Evolutionary conservation across 163 green algal genomes (phyloP).

Genomic region (Scenedesmus sp.): DNA sequence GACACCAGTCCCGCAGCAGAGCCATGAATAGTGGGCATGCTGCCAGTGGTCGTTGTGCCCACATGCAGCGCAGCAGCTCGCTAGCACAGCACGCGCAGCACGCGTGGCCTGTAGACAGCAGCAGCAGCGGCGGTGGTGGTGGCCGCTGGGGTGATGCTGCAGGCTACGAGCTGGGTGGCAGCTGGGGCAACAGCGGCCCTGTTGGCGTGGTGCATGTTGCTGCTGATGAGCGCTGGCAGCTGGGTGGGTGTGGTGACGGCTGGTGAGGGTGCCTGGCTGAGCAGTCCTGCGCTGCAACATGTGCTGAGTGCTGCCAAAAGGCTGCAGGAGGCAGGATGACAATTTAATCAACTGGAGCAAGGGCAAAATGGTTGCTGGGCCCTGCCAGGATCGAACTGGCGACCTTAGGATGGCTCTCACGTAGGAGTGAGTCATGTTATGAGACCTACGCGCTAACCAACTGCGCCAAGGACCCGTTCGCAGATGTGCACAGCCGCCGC

Average conservation of each 20-base stretch:
- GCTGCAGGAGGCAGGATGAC: not conserved
- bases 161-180: not conserved
- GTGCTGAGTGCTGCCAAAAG: not conserved
- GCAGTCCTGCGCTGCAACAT: not conserved
- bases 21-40: not conserved
- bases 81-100: not conserved
- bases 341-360: not conserved
- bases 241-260: not conserved
- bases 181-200: not conserved
- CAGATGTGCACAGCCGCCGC: not conserved
- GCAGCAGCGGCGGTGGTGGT: not conserved
- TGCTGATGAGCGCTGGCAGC: constrained; percentile 18
- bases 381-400: constrained; percentile 2
- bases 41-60: not conserved
- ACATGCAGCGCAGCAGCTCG: not conserved
- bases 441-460: constrained; percentile 8
- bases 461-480: not conserved
- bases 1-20: not conserved
- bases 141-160: constrained; percentile 4
- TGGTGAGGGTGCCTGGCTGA: not conserved
- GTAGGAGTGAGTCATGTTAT: constrained; percentile 8
- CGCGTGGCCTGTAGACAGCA: not conserved
- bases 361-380: not conserved
- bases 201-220: not conserved
- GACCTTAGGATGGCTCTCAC: constrained; percentile 8